Evolutionary conservation across 208 protist genomes (phyloP).

Genomic region (Naegleria lovaniensis): DNA sequence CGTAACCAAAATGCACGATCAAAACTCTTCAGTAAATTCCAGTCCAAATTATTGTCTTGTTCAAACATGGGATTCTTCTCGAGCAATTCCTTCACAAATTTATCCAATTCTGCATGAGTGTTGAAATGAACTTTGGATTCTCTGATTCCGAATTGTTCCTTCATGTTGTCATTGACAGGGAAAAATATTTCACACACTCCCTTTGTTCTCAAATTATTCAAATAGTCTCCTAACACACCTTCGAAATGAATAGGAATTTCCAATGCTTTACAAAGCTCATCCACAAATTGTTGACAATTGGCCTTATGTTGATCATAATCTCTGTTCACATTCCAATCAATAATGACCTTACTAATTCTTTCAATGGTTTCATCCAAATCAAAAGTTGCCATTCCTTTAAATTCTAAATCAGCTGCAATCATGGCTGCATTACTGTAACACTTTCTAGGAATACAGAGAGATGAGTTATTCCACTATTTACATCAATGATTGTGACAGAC

Average conservation of each 20-base stretch:
- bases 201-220: background rate
- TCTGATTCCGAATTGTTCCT: background rate
- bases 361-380: background rate
- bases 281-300: conserved; percentile 25
- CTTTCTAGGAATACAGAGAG: conserved; percentile 13
- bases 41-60: background rate
- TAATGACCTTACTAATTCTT: background rate
- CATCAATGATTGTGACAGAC: too few relatives aligned
- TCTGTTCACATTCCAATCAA: conserved; percentile 13
- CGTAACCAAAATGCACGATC: conserved; percentile 17
- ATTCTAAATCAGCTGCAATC: conserved; percentile 22
- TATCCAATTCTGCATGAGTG: background rate
- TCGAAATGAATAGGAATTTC: background rate
- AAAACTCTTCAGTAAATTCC: conserved; percentile 17
- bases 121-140: background rate
- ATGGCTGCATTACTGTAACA: conserved; percentile 22
- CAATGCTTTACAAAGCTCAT: background rate
- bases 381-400: background rate
- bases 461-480: conserved; percentile 23
- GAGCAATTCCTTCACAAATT: background rate
- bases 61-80: background rate
- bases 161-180: background rate
- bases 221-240: background rate
- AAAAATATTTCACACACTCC: conserved; percentile 2
- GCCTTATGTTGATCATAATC: background rate